These are phyloP conservation scores for Xylaria scruposa DNA, from an alignment of 495 filamentous ascomycete species.

Conservation along the genomic window DNA sequence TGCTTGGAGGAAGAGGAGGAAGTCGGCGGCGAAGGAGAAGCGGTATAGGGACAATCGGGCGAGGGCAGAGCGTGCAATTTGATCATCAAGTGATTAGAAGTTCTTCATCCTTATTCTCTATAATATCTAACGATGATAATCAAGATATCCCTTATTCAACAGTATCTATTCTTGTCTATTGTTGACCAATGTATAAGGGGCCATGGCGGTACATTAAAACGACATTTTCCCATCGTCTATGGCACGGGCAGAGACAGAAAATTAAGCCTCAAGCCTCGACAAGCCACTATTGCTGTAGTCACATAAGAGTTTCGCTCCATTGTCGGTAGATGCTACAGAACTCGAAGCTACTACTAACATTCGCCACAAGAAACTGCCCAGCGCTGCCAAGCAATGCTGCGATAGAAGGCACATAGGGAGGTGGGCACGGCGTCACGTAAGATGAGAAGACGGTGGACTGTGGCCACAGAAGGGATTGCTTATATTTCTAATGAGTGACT, in stretches of 20 bases:
- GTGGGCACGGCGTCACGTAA: not conserved
- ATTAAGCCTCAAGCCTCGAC: not conserved
- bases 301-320: not conserved
- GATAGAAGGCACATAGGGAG: not conserved
- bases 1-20: slow-evolving; percentile 85
- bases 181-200: not conserved
- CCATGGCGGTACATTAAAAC: not conserved
- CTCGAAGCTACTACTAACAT: not conserved
- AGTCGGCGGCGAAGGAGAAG: slow-evolving; percentile 83
- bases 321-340: not conserved
- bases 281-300: not conserved
- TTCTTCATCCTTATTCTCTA: not conserved
- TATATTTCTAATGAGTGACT: slow-evolving; percentile 27
- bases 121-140: not conserved
- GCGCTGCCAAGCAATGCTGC: not conserved
- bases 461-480: slow-evolving; percentile 12
- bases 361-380: not conserved
- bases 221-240: not conserved
- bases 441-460: not conserved
- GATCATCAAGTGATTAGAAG: not conserved
- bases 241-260: not conserved
- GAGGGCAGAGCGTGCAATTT: slow-evolving; percentile 57
- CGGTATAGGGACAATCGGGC: slow-evolving; percentile 82
- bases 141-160: not conserved
- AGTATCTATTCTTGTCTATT: not conserved